phyloP scores from a whole-genome alignment of 768 basidiomycete genomes.

The Trametes sanguinea region DNA sequence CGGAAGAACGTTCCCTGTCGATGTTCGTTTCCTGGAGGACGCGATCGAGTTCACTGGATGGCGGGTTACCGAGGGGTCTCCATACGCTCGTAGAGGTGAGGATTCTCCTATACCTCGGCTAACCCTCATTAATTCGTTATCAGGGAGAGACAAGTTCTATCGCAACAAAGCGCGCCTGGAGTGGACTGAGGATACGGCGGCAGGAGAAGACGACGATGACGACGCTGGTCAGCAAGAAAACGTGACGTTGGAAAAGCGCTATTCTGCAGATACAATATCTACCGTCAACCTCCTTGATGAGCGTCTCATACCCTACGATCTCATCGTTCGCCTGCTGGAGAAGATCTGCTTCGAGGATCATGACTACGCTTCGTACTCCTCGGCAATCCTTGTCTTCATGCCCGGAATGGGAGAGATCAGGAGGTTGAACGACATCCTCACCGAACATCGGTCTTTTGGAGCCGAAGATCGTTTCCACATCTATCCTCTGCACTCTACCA shows the following conservation, averaged over 20 bases:
- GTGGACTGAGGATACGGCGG: constrained; percentile 74
- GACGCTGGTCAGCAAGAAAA: constrained; percentile 44
- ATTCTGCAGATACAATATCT: constrained; percentile 69
- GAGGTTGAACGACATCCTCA: constrained; percentile 77
- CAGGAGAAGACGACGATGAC: constrained; percentile 70
- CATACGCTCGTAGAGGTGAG: constrained; percentile 71
- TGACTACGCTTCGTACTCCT: constrained; percentile 56
- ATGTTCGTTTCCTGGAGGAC: constrained; percentile 85
- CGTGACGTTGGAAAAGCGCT: constrained; percentile 73
- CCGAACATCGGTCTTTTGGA: constrained; percentile 75
- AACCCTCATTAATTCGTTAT: neutral
- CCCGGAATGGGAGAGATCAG: constrained; percentile 95
- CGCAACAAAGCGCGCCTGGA: constrained; percentile 63
- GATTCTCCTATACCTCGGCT: neutral
- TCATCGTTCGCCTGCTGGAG: constrained; percentile 84
- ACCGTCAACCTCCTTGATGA: constrained; percentile 89
- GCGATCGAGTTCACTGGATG: constrained; percentile 81
- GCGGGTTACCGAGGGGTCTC: constrained; percentile 78
- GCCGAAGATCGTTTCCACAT: constrained; percentile 64
- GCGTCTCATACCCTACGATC: constrained; percentile 86
- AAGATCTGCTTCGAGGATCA: constrained; percentile 73
- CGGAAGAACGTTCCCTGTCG: constrained; percentile 93
- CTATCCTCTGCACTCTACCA: constrained; percentile 88
- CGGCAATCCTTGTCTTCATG: constrained; percentile 89
- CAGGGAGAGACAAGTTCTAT: constrained; percentile 66